These are phyloP conservation scores for Alisma plantagoaquatica DNA, from an alignment of 106 monocot genomes.

Conservation along the genomic window DNA sequence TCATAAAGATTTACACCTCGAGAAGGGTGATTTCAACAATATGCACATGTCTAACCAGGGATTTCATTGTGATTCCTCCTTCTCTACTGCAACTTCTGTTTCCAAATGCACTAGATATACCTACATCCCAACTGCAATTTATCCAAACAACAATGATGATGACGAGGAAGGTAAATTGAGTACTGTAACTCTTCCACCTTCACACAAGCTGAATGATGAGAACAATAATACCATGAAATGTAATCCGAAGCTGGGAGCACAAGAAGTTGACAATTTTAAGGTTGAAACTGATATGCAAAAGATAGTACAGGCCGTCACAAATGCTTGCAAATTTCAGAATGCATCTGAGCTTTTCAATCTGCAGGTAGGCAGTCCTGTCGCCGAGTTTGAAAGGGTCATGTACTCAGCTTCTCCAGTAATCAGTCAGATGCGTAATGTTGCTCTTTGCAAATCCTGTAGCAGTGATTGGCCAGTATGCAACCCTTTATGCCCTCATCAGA, in stretches of 20 bases:
- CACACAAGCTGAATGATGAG: not conserved
- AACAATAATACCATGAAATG: not conserved
- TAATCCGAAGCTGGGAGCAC: not conserved
- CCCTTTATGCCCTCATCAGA: slow-evolving; percentile 27
- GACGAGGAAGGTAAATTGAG: not conserved
- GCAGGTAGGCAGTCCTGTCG: slow-evolving; percentile 27
- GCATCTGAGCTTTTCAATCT: slow-evolving; percentile 21
- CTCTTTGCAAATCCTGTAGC: slow-evolving; percentile 17
- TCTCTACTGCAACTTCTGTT: not conserved
- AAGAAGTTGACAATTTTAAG: not conserved
- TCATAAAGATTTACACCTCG: slow-evolving; percentile 6
- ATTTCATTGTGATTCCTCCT: not conserved
- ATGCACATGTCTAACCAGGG: slow-evolving; percentile 4
- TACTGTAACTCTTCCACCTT: not conserved
- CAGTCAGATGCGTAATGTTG: slow-evolving; percentile 5
- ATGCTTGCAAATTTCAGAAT: slow-evolving; percentile 26
- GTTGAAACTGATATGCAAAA: slow-evolving; percentile 34
- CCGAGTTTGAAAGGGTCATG: slow-evolving; percentile 61
- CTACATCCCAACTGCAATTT: slow-evolving; percentile 16
- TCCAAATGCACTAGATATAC: slow-evolving; percentile 5
- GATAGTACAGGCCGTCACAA: slow-evolving; percentile 38
- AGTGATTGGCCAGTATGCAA: slow-evolving; percentile 7
- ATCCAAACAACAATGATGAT: slow-evolving; percentile 19
- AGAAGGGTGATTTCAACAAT: slow-evolving; percentile 2
- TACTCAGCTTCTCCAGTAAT: slow-evolving; percentile 61